A percentile compares a stretch with the other conserved stretches of the same genome.
Conservation (phyloP, 2,329 filamentous ascomycete genomes). For the Arthrobotrys conoides region DNA sequence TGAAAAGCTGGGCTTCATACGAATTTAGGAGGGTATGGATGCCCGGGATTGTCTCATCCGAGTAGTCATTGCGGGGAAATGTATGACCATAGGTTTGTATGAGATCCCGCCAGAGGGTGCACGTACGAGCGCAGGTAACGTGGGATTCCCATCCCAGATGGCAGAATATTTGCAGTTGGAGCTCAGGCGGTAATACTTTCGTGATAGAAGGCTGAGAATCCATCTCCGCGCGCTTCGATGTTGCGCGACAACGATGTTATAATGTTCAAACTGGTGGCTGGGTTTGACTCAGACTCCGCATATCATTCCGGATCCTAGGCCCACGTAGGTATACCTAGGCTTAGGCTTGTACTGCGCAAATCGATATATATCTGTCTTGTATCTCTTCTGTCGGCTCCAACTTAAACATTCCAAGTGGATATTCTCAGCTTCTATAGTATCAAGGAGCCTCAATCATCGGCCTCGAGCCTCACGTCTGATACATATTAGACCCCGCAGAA, state of each 20-base stretch:
- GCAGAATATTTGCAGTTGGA: conserved; percentile 23
- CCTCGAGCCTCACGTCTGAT: background rate
- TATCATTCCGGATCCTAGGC: no score
- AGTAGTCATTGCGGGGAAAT: conserved; percentile 11
- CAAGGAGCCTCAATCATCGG: background rate
- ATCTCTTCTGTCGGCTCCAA: background rate
- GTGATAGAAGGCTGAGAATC: background rate
- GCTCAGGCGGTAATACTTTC: conserved; percentile 5
- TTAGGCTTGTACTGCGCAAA: no score
- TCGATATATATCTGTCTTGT: background rate
- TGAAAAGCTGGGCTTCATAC: background rate
- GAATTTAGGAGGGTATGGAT: background rate
- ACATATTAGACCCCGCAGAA: background rate
- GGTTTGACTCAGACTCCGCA: background rate
- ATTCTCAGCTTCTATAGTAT: background rate
- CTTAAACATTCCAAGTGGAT: background rate
- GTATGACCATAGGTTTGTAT: conserved; percentile 9
- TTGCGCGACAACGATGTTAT: background rate
- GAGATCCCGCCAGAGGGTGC: conserved; percentile 19
- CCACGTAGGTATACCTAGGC: no score
- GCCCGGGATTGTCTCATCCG: conserved; percentile 7
- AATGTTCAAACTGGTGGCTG: background rate
- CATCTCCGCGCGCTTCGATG: background rate
- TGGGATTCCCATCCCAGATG: conserved; percentile 23
- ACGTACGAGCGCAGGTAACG: conserved; percentile 11